Percentiles rank a stretch among this genome's conserved stretches.
Evolutionary conservation across 2,329 filamentous ascomycete species (phyloP).

Genomic region (Ophiostoma ulmi): DNA sequence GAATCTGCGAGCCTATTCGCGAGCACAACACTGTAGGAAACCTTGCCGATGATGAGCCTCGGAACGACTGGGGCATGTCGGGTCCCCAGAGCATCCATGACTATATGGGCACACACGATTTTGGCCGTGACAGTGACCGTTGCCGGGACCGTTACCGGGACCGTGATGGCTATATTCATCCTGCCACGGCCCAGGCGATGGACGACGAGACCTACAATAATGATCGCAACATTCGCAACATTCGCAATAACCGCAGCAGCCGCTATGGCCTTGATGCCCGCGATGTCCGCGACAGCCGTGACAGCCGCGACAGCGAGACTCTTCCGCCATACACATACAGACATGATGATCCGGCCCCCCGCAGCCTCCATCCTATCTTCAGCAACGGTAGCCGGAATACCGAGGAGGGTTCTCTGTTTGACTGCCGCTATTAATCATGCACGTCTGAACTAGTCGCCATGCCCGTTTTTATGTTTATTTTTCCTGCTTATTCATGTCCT

Average conservation of each 20-base stretch:
- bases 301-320: background rate
- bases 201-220: background rate
- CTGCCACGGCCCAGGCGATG: background rate
- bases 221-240: too few relatives aligned
- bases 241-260: background rate
- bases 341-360: background rate
- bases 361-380: background rate
- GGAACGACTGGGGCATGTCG: background rate
- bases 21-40: background rate
- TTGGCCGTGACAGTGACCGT: background rate
- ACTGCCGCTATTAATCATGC: background rate
- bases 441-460: background rate
- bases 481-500: background rate
- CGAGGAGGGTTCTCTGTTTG: background rate
- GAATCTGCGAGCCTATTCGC: background rate
- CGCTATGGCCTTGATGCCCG: background rate
- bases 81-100: background rate
- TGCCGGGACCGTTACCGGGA: background rate
- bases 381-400: background rate
- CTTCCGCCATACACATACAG: constrained; percentile 3
- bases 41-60: background rate
- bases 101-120: constrained; percentile 3
- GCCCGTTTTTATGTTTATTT: background rate
- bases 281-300: background rate
- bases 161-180: background rate